Evolutionary conservation across 2,329 filamentous ascomycete genomes (phyloP).

Genomic region (Lojkania enalia): DNA sequence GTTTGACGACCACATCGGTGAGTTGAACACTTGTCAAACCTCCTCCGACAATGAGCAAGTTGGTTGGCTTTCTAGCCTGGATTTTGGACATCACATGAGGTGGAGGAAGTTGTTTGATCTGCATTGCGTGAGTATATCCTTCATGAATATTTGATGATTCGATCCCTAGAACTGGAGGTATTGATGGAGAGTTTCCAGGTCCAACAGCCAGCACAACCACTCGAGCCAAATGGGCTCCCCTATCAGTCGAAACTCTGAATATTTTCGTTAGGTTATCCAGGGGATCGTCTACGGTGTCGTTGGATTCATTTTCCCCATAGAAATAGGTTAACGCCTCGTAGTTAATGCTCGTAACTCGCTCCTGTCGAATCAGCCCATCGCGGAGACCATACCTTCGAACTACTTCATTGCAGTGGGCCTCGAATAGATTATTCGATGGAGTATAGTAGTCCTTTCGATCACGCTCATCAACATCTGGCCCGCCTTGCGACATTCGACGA

Average conservation of each 20-base stretch:
- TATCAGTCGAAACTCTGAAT: constrained; percentile 66
- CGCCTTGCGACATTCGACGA: constrained; percentile 49
- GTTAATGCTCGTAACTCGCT: constrained; percentile 63
- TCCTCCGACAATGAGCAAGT: constrained; percentile 72
- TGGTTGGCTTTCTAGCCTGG: constrained; percentile 51
- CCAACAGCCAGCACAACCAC: constrained; percentile 73
- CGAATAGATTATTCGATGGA: constrained; percentile 47
- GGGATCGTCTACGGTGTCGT: constrained; percentile 21
- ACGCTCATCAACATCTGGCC: constrained; percentile 49
- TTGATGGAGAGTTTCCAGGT: constrained; percentile 58
- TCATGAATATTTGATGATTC: constrained; percentile 43
- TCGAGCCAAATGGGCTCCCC: constrained; percentile 59
- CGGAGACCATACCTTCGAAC: constrained; percentile 53
- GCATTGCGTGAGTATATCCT: constrained; percentile 66
- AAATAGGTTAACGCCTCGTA: constrained; percentile 55
- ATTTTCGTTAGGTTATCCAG: constrained; percentile 53
- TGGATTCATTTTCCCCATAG: constrained; percentile 20
- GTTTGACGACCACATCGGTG: constrained; percentile 65
- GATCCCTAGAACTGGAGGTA: constrained; percentile 53
- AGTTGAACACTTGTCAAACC: constrained; percentile 78
- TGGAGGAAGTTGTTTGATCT: constrained; percentile 63
- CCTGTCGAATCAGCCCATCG: constrained; percentile 61
- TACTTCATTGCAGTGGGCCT: constrained; percentile 47
- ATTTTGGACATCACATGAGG: constrained; percentile 58
- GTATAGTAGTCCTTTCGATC: constrained; percentile 54